phyloP scores from a whole-genome alignment of 345 rosid species.

The Microcos paniculata region DNA sequence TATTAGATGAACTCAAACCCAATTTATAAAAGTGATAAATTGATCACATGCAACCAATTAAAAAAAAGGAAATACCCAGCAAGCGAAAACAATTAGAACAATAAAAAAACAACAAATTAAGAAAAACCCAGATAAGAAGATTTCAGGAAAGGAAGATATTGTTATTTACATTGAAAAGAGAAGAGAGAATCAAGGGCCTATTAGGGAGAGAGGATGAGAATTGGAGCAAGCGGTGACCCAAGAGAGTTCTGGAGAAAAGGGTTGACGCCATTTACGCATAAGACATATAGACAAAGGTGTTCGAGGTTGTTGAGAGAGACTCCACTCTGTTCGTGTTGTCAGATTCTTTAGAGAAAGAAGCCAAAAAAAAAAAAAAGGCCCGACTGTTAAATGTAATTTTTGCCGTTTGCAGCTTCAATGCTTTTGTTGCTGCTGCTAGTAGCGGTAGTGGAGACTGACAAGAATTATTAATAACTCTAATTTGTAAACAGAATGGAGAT shows the following conservation, averaged over 20 bases:
- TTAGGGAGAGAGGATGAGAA: slow-evolving; percentile 30
- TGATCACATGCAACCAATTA: background rate
- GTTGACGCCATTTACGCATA: slow-evolving; percentile 54
- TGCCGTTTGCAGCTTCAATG: background rate
- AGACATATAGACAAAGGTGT: slow-evolving; percentile 19
- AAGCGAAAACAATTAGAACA: slow-evolving; percentile 16
- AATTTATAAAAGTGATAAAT: slow-evolving; percentile 9
- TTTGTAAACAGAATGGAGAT: background rate
- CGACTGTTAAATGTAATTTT: background rate
- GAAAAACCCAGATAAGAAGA: background rate
- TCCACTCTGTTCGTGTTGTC: background rate
- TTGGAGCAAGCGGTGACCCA: slow-evolving; percentile 46
- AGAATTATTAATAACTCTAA: background rate
- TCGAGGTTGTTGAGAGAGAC: background rate
- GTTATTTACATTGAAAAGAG: slow-evolving; percentile 50
- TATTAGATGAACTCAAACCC: slow-evolving; percentile 1
- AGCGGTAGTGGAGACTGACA: background rate
- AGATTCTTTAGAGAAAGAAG: background rate
- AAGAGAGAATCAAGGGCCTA: slow-evolving; percentile 28
- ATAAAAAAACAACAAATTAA: slow-evolving; percentile 4
- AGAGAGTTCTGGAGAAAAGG: slow-evolving; percentile 40
- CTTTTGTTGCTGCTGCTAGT: background rate
- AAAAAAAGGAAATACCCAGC: slow-evolving; percentile 9
- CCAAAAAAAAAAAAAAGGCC: background rate
- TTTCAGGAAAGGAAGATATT: background rate